These are phyloP conservation scores for Daldinia decipiens DNA, from an alignment of 495 filamentous ascomycete genomes.

Conservation along the genomic window DNA sequence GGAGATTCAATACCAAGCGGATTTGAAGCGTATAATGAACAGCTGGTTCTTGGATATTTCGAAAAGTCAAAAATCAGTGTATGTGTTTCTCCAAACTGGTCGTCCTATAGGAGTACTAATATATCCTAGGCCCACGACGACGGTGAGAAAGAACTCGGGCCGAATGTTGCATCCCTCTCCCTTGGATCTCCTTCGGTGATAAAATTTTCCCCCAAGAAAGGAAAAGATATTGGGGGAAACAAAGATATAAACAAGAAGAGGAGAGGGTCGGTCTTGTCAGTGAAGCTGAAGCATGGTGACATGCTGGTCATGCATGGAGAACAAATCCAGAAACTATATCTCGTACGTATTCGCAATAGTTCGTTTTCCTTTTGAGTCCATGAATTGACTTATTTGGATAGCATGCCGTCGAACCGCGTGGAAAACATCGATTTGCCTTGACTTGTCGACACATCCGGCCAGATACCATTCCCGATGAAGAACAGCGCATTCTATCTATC, in stretches of 20 bases:
- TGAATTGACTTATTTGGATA: slow-evolving; percentile 44
- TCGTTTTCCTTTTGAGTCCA: slow-evolving; percentile 33
- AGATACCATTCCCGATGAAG: slow-evolving; percentile 50
- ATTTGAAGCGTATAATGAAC: slow-evolving; percentile 72
- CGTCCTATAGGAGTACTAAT: slow-evolving; percentile 40
- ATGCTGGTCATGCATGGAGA: slow-evolving; percentile 84
- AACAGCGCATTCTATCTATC: slow-evolving; percentile 42
- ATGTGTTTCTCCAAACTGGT: slow-evolving; percentile 45
- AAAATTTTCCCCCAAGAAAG: slow-evolving; percentile 74
- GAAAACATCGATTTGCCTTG: slow-evolving; percentile 73
- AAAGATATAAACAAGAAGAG: slow-evolving; percentile 43
- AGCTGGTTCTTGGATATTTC: slow-evolving; percentile 80
- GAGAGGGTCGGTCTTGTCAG: slow-evolving; percentile 47
- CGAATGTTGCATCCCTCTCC: slow-evolving; percentile 79
- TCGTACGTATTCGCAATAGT: slow-evolving; percentile 60
- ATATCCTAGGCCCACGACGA: slow-evolving; percentile 80
- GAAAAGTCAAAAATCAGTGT: slow-evolving; percentile 74
- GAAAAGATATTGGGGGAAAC: slow-evolving; percentile 58
- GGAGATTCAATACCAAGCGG: slow-evolving; percentile 25
- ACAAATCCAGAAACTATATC: slow-evolving; percentile 75
- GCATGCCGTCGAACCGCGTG: slow-evolving; percentile 69
- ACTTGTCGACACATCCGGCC: slow-evolving; percentile 66
- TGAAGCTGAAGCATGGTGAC: slow-evolving; percentile 76
- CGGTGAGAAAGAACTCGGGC: slow-evolving; percentile 78
- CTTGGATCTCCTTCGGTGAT: slow-evolving; percentile 76